These are phyloP conservation scores for Leucocoprinus leucothites DNA, from an alignment of 768 basidiomycete species.

Conservation along the genomic window DNA sequence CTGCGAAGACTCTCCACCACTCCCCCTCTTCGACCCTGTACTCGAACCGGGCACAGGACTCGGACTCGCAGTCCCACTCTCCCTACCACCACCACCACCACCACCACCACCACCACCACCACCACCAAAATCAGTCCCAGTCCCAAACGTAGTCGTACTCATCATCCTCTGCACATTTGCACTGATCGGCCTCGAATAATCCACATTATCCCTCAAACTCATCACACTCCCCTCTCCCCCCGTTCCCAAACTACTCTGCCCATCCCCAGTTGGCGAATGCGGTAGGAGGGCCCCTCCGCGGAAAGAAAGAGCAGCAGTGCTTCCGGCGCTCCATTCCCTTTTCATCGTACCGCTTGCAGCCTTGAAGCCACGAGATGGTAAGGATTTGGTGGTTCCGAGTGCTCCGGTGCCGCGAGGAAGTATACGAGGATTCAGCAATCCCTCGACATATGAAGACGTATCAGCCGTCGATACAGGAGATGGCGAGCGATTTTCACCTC, in stretches of 20 bases:
- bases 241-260: constrained; percentile 12
- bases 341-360: too few relatives aligned
- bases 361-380: too few relatives aligned
- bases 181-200: constrained; percentile 36
- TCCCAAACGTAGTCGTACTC: constrained; percentile 30
- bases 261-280: not conserved
- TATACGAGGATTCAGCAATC: constrained; percentile 26
- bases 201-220: constrained; percentile 37
- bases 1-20: too few relatives aligned
- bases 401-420: not conserved
- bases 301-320: not conserved
- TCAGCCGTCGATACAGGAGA: constrained; percentile 17
- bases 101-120: not conserved
- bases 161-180: constrained; percentile 26
- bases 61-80: not conserved
- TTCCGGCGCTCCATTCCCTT: not conserved
- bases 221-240: constrained; percentile 24
- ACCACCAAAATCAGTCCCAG: constrained; percentile 5
- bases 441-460: constrained; percentile 25
- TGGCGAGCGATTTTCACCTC: not conserved
- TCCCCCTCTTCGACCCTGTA: too few relatives aligned
- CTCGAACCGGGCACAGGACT: too few relatives aligned
- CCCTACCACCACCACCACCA: not conserved
- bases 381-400: too few relatives aligned
- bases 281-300: too few relatives aligned